Base-by-base conservation (phyloP, 306 rosid genomes). In the Glycyrrhiza uralensis region DNA sequence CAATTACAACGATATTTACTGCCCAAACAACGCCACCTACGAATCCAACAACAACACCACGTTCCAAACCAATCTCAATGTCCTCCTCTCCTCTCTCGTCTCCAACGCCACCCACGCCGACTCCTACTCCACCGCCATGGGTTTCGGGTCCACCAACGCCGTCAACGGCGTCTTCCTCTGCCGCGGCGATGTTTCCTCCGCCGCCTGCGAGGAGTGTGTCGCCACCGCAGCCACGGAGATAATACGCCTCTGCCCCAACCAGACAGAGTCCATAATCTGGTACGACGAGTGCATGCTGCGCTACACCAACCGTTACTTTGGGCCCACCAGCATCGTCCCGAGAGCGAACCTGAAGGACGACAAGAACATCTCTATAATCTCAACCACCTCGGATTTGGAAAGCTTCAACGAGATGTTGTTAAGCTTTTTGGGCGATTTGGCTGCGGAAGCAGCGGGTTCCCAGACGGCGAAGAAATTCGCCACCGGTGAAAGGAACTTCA, bases 111-210 rank as follows among this genome's bases (percentile, higher is more conserved):
- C 24, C 15, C 6, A 13, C 47, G 14, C 30, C 3, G 65, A 57
- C 35, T 68, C 14, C 80, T 82, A 77, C 82, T 1, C 1, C 10
- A 4, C 81, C 26, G 2, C 49, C 66, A 67, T 66, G 41, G 77
- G 83, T 11, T 6, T 42, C 2, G 69, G 65, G 10, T 11, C 77
- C 4, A 10, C 59, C 57, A 52, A 46, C 7, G 67, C 45, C 4
- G 81, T 71, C 70, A 77, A 38, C 39, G 84, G 89, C 30, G 55
- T 42, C 3, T 80, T 82, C 66, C 85, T 80, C 66, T 89, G 96
- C 75, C 86, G 88, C 30, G 88, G 85, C 4, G 92, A 89, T 14
- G 57, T 75, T 26, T 12, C 45, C 56, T 1, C 50, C 13, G 41
- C 56, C 41, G 1, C 6, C 2, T 89, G 90, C 6, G 61, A 41